Base-by-base conservation (phyloP, 1,139 yeast species). In the Yamadazyma diddensiae region DNA sequence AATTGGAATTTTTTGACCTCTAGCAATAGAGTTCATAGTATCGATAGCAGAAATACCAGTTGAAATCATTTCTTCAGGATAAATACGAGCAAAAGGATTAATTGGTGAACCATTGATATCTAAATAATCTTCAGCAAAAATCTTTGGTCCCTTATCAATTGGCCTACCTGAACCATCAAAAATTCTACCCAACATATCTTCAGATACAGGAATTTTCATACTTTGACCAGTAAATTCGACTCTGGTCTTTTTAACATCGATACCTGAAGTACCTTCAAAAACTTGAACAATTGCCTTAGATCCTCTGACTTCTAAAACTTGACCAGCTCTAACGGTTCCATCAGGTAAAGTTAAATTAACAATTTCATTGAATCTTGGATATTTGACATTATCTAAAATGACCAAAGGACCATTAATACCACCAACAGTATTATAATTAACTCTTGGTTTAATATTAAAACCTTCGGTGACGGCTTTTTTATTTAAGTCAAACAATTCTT, bases 121-220 rank as follows among this genome's bases (percentile, higher is more conserved):
- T 62, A 94, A 73, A 62, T 87, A 92, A 62, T 92, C 99, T 65
- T 92, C 99, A 34, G 99, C 98, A 57, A 92, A 84, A 37, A 92
- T 95, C 65, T 85, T 85, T 46, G 99, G 99, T 40, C 99, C 99
- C 53, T 87, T 87, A 62, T 92, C 99, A 52, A 87, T 90, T 39
- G 98, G 95, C 65, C 95, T 82, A 66, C 98, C 99, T 20, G 97
- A 88, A 59, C 99, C 99, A 65, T 92, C 97, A 59, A 92, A 92
- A 45, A 92, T 86, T 72, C 99, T 85, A 45, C 99, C 99, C 58
- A 92, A 73, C 74, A 88, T 84, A 57, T 92, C 99, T 64, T 94
- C 98, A 37, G 95, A 84, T 21, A 92, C 98, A 20, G 98, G 85
- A 46, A 92, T 87, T 60, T 82, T 85, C 73, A 92, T 73, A 61